A percentile compares a stretch with the other conserved stretches of the same genome.
phyloP scores from a whole-genome alignment of 306 rosid genomes.

The Castanea crenata region DNA sequence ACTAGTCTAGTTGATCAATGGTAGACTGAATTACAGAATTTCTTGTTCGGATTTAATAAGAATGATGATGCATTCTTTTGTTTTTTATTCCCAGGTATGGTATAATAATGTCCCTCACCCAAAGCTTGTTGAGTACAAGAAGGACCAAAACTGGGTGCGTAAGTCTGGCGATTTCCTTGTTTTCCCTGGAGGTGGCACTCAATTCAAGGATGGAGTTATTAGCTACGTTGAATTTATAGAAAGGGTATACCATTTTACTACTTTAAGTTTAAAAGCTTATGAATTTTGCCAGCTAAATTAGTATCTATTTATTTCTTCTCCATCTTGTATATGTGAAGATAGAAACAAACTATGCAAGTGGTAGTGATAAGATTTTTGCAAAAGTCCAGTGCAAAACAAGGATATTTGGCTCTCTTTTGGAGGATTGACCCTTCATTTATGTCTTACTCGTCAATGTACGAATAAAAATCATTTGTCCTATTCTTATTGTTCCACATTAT shows the following conservation, averaged over 20 bases:
- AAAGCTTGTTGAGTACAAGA: constrained; percentile 94
- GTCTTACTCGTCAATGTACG: neutral
- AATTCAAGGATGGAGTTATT: constrained; percentile 88
- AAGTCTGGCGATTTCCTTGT: constrained; percentile 66
- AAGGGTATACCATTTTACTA: constrained; percentile 45
- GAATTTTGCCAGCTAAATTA: neutral
- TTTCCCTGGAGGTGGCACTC: constrained; percentile 98
- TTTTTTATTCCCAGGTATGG: constrained; percentile 57
- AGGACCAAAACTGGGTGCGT: constrained; percentile 85
- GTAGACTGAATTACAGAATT: no score
- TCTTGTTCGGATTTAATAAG: neutral
- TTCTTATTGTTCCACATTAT: no score
- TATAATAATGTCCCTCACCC: constrained; percentile 86
- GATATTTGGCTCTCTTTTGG: neutral
- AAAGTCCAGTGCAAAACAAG: no score
- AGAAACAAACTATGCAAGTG: neutral
- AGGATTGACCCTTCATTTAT: neutral
- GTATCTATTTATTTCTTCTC: neutral
- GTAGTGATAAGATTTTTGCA: neutral
- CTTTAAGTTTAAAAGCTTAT: neutral
- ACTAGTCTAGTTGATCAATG: no score
- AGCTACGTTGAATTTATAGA: constrained; percentile 58
- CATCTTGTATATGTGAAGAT: neutral
- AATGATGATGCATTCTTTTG: neutral
- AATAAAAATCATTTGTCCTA: no score